Conservation (phyloP, 305 asterid species). For the Fraxinus dipetala region DNA sequence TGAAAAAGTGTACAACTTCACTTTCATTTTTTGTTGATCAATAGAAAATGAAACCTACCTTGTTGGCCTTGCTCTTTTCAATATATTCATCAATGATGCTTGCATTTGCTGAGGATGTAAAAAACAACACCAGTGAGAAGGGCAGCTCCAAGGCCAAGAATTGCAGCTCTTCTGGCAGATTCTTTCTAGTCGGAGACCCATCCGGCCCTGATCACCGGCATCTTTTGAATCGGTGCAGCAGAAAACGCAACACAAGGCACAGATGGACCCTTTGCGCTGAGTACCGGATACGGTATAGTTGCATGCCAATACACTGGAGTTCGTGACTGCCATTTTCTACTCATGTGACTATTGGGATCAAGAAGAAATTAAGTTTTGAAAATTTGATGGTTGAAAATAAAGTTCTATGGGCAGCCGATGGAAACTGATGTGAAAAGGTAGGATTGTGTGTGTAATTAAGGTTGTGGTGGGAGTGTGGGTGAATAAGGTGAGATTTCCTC, state of each 20-base stretch:
- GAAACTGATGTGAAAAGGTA: constrained; percentile 25
- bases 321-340: constrained; percentile 68
- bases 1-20: no score
- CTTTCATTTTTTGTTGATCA: neutral
- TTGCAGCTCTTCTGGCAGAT: constrained; percentile 18
- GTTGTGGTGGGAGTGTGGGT: constrained; percentile 78
- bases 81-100: constrained; percentile 14
- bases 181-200: constrained; percentile 26
- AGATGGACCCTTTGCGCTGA: constrained; percentile 41
- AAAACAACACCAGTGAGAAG: neutral
- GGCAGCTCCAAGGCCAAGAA: constrained; percentile 1
- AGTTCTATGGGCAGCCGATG: constrained; percentile 26
- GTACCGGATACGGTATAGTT: constrained; percentile 61
- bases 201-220: constrained; percentile 53
- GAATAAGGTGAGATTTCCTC: constrained; percentile 89
- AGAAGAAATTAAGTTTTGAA: neutral
- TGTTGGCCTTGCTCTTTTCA: constrained; percentile 91
- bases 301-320: constrained; percentile 71
- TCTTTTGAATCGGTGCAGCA: constrained; percentile 27
- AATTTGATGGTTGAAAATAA: constrained; percentile 10
- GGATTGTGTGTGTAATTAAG: constrained; percentile 23
- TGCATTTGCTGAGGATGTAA: constrained; percentile 1
- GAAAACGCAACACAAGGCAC: constrained; percentile 41
- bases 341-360: neutral
- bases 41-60: constrained; percentile 38